Evolutionary conservation across 163 green algal species (phyloP).

Genomic region (Volvox carteri): DNA sequence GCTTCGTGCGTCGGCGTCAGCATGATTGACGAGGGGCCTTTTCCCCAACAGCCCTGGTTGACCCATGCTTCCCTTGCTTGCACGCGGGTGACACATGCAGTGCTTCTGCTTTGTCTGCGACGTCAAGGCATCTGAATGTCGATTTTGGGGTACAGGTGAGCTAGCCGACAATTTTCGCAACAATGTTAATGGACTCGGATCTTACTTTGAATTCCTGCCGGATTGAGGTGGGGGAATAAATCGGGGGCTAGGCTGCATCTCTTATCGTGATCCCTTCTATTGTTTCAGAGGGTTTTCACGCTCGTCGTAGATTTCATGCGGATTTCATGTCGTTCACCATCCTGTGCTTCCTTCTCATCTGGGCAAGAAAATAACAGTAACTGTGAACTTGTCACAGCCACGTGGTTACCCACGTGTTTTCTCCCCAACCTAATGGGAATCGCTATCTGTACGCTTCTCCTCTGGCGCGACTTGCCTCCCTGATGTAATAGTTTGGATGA

Average conservation of each 20-base stretch:
- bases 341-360: background rate
- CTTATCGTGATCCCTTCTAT: background rate
- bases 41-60: background rate
- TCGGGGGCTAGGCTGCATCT: background rate
- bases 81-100: background rate
- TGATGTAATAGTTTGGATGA: no score
- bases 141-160: slow-evolving; percentile 32
- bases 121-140: slow-evolving; percentile 29
- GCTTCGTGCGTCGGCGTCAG: background rate
- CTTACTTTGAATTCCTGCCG: background rate
- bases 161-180: background rate
- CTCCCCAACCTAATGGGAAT: no score
- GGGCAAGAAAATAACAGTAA: no score
- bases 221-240: background rate
- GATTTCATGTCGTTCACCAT: background rate
- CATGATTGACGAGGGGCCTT: no score
- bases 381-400: no score
- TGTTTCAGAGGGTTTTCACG: no score
- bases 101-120: slow-evolving; percentile 51
- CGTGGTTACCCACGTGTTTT: no score
- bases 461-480: no score
- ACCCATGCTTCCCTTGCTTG: background rate
- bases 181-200: background rate
- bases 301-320: background rate
- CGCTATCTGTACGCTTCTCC: no score